Base-by-base conservation (phyloP, 768 basidiomycete species). In the Boletus reticulatus region DNA sequence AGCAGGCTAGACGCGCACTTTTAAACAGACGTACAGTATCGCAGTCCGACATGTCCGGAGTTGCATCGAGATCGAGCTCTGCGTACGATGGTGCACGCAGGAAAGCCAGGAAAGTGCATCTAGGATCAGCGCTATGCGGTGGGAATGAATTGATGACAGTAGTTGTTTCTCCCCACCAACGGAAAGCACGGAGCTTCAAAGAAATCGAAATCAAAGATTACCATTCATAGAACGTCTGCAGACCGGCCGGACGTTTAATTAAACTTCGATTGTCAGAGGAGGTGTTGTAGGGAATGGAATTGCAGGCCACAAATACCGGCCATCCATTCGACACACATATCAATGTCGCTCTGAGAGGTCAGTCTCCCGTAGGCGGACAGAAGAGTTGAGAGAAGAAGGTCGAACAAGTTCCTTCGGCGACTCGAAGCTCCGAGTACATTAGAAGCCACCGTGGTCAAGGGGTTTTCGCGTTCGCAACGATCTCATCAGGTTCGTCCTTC, bases 81-180 rank as follows among this genome's bases (percentile, higher is more conserved):
- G 13, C 24, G 20, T 2, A 43, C 12, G 41, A 43, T 29, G 39
- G 27, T 3, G 22, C 22, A 13, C 29, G 20, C 16, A 19, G 29
- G 34, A 47, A 37, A 37, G 43, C 36, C 27, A 38, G 11, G 34
- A 56, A 38, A n/a, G 22, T 20, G 32, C 27, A 37, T 41, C 44
- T 48, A 57, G 34, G 44, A 57, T 57, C 54, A 29, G 17, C 22
- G 22, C 22, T 24, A 29, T 29, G 8, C 44, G 51, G 34, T 41
- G 39, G 27, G 31, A 36, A 36, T 29, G 27, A 14, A 12, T 14
- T 6, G 20, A 20, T 24, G 49, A n/a, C n/a, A n/a, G 37, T 22
- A 34, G 34, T 57, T 57, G 20, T 42, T 42, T 42, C 20, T 22
- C 38, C 38, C 43, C 55, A 48, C 14, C 29, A 38, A 34, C 45